Evolutionary conservation across 495 filamentous ascomycete genomes (phyloP).

Genomic region (Pseudotulostoma volvatum): DNA sequence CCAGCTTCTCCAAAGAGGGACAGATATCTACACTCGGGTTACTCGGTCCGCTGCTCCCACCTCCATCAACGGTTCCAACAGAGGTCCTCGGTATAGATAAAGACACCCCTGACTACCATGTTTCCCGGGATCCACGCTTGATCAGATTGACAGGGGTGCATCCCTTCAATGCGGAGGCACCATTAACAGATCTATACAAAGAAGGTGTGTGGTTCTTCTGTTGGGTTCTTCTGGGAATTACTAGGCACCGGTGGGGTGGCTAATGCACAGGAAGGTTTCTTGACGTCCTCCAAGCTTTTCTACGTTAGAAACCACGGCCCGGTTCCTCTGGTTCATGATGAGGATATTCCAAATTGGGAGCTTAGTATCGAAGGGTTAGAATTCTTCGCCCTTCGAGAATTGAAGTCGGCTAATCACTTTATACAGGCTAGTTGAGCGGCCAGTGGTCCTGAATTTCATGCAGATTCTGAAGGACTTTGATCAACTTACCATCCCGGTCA

Average conservation of each 20-base stretch:
- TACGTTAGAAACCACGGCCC: constrained; percentile 93
- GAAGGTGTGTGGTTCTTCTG: constrained; percentile 38
- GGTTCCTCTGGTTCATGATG: constrained; percentile 61
- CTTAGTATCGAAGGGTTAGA: constrained; percentile 66
- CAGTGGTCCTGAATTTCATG: constrained; percentile 54
- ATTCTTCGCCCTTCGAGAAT: not conserved
- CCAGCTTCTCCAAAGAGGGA: constrained; percentile 12
- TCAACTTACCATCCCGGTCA: constrained; percentile 75
- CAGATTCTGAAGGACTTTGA: constrained; percentile 63
- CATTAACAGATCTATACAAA: constrained; percentile 62
- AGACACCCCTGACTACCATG: constrained; percentile 71
- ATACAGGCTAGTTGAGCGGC: constrained; percentile 52
- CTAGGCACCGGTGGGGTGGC: no score
- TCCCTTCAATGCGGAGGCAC: constrained; percentile 89
- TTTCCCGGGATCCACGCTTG: constrained; percentile 71
- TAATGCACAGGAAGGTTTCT: constrained; percentile 55
- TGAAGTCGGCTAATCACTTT: no score
- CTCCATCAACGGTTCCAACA: constrained; percentile 42
- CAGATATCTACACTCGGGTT: constrained; percentile 12
- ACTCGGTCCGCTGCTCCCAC: constrained; percentile 51
- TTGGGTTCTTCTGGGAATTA: no score
- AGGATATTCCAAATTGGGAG: constrained; percentile 63
- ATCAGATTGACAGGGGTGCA: constrained; percentile 84
- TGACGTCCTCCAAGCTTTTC: constrained; percentile 83
- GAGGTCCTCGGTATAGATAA: constrained; percentile 57